Percentiles rank a stretch among this genome's conserved stretches.
These are phyloP conservation scores for Suhomyces bribrorum DNA, from an alignment of 1,139 yeast species.

Conservation along the genomic window DNA sequence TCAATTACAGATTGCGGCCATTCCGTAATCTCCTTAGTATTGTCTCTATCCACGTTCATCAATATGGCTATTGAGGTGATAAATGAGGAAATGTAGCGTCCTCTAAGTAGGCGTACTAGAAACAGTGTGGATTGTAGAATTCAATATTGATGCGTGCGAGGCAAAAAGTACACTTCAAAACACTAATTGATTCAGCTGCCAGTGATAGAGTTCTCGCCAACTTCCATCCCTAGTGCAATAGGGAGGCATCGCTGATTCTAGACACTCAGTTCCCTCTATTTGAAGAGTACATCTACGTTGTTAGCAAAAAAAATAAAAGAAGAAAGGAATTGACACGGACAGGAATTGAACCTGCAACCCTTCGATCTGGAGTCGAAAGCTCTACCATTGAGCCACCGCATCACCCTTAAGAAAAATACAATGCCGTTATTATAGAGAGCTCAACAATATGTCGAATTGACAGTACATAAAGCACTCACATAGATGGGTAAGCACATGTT, in stretches of 20 bases:
- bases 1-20: neutral
- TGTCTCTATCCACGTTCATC: neutral
- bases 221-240: no score
- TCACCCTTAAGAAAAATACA: constrained; percentile 16
- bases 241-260: no score
- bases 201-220: no score
- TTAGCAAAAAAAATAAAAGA: constrained; percentile 6
- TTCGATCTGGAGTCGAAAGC: constrained; percentile 83
- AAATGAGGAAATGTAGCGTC: neutral
- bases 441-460: no score
- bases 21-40: constrained; percentile 1
- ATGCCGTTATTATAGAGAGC: no score
- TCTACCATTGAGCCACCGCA: constrained; percentile 93
- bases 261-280: no score
- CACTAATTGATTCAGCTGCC: no score
- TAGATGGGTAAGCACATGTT: no score
- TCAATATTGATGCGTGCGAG: no score
- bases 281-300: no score
- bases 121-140: neutral
- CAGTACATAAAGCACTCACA: no score
- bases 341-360: constrained; percentile 45
- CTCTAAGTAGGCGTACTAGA: neutral
- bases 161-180: no score
- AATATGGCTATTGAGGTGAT: neutral
- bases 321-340: constrained; percentile 22